Base-by-base conservation (phyloP, 306 rosid genomes). In the Citrullus colocynthis region DNA sequence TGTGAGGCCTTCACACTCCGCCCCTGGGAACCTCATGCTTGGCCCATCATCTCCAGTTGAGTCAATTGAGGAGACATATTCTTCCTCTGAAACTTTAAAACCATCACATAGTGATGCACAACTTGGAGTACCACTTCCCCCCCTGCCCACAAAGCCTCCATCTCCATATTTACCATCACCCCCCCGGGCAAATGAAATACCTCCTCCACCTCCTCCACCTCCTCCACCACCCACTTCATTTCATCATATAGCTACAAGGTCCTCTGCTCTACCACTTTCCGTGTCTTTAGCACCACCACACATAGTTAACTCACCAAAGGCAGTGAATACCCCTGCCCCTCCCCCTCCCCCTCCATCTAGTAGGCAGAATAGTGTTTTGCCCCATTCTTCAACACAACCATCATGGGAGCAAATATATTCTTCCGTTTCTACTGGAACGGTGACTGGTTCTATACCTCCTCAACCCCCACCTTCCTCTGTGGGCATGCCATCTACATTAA, bases 1-100 rank as follows among this genome's bases (percentile, higher is more conserved):
- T 78, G 78, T 89, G 74, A 88, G 84, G 89, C 79, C 91, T 81
- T 87, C 86, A 72, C 80, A 84, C 74, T 64, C 81, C 81, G 71
- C 75, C 59, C 85, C 80, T 80, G 97, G 82, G 82, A 45, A 69
- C 57, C 86, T 85, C 65, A 71, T 84, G 49, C 79, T 85, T 69
- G 34, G 82, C 81, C 78, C 86, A 74, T 82, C 81, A 70, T 82
- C 85, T 18, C 42, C 80, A 34, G 64, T 85, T 64, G 74, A 74
- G 17, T 69, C 88, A 65, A 66, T 81, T 80, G 64, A 86, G 80
- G 88, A 82, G 80, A 52, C 28, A 11, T 41, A 39, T 79, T 79
- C 56, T 13, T 81, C 83, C 0, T 79, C 83, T 59, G 80, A 72
- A 39, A 78, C 73, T n/a, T 74, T 78, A 52, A 73, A 76, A 42